Evolutionary conservation across 192 early-diverging fungal species (phyloP).

Genomic region (Entomortierella chlamydospora): DNA sequence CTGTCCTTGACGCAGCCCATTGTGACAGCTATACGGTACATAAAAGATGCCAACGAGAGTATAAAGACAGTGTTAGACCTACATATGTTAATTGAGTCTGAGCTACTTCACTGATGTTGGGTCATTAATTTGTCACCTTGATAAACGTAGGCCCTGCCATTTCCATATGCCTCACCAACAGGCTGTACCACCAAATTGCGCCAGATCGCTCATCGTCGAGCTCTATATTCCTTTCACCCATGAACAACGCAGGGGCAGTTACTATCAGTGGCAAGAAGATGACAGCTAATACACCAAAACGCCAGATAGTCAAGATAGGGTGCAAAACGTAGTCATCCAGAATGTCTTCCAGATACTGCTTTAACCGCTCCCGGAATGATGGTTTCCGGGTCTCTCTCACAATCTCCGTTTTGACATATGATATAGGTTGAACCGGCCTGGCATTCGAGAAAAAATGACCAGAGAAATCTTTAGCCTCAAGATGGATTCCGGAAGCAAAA

Average conservation of each 20-base stretch:
- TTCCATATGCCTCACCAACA: slow-evolving; percentile 84
- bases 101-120: no score
- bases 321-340: slow-evolving; percentile 65
- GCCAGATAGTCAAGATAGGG: slow-evolving; percentile 63
- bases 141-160: slow-evolving; percentile 95
- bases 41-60: no score
- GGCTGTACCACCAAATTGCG: slow-evolving; percentile 87
- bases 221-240: slow-evolving; percentile 62
- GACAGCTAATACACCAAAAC: slow-evolving; percentile 70
- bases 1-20: slow-evolving; percentile 93
- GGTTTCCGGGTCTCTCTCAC: slow-evolving; percentile 9
- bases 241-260: slow-evolving; percentile 66
- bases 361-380: slow-evolving; percentile 30
- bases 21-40: slow-evolving; percentile 74
- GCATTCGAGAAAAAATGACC: not conserved
- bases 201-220: slow-evolving; percentile 65
- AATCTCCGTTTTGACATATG: slow-evolving; percentile 34
- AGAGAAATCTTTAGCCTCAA: slow-evolving; percentile 23
- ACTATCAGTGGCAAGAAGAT: slow-evolving; percentile 79
- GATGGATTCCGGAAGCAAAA: slow-evolving; percentile 9
- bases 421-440: slow-evolving; percentile 19
- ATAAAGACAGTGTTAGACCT: no score
- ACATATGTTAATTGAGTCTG: no score
- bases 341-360: slow-evolving; percentile 39
- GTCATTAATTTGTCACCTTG: slow-evolving; percentile 67